phyloP scores from a whole-genome alignment of 2,329 filamentous ascomycete genomes.

The Phialophora chinensis region DNA sequence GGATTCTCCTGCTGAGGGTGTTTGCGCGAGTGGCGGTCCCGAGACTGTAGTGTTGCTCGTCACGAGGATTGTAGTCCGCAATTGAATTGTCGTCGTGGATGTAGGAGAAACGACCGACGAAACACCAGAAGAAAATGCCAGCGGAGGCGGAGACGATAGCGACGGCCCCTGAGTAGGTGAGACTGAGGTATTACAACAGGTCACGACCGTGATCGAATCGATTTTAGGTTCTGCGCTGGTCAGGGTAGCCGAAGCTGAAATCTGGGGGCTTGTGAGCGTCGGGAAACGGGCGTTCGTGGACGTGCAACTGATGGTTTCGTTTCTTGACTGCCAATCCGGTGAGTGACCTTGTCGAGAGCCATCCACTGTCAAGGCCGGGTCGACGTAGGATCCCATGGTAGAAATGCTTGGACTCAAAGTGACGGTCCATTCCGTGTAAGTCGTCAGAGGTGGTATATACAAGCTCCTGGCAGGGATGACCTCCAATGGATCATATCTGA shows the following conservation, averaged over 20 bases:
- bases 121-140: neutral
- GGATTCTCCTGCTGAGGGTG: neutral
- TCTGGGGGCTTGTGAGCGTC: neutral
- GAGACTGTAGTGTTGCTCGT: constrained; percentile 2
- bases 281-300: neutral
- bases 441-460: constrained; percentile 3
- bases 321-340: neutral
- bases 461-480: neutral
- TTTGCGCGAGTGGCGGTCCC: neutral
- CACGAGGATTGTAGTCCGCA: neutral
- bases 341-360: neutral
- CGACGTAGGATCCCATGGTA: neutral
- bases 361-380: neutral
- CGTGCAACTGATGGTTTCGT: neutral
- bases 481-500: neutral
- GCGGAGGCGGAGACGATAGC: neutral
- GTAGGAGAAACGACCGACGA: neutral
- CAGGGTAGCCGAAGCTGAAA: neutral
- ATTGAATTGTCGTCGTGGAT: neutral
- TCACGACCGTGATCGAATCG: neutral
- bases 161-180: neutral
- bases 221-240: neutral
- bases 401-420: neutral
- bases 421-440: neutral
- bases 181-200: neutral